Base-by-base conservation (phyloP, 73 alveolate genomes). In the Stentor roeselii region DNA sequence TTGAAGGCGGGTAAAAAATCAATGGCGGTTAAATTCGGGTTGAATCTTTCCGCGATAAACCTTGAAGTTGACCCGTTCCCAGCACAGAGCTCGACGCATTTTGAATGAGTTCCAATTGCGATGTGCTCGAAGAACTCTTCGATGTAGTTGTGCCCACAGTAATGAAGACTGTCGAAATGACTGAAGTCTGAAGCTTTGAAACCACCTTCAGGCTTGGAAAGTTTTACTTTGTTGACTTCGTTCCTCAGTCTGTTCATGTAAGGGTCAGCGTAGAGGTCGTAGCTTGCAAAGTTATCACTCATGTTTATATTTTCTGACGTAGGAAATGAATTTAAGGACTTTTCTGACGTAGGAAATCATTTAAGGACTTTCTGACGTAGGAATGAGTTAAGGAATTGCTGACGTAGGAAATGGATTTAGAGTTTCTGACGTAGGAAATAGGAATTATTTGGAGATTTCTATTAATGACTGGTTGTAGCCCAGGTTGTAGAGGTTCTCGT, bases 101-200 rank as follows among this genome's bases (percentile, higher is more conserved):
- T 50, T 50, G 67, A 11, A 21, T 50, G 6, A 11, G 67, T 6
- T 6, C 21, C 21, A 21, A 50, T 21, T 50, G 6, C 21, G 6
- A 11, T 21, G 21, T 50, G 6, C 21, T 50, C 67, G 21, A 50
- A 21, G 67, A 50, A 50, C 6, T 50, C 67, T 50, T 50, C 67
- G 21, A 50, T 50, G 67, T 50, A 50, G 21, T 50, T 50, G 21
- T 50, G 67, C 6, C 67, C 67, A 21, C 67, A 50, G 67, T 50
- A 50, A 50, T 50, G 67, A 50, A 50, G 67, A 50, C 67, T 50
- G 67, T 50, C 67, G 21, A 50, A 50, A 21, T 50, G 67, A 50
- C 67, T 50, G 67, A 50, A 50, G 21, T 50, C 67, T 11, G 67
- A 50, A 11, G 67, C 30, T 6, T 11, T 50, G 21, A 50, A 50